Evolutionary conservation across 2,329 filamentous ascomycete species (phyloP), one percentile per base, ranked within the genome.

Genomic region (Didymosphaeria variabile): DNA sequence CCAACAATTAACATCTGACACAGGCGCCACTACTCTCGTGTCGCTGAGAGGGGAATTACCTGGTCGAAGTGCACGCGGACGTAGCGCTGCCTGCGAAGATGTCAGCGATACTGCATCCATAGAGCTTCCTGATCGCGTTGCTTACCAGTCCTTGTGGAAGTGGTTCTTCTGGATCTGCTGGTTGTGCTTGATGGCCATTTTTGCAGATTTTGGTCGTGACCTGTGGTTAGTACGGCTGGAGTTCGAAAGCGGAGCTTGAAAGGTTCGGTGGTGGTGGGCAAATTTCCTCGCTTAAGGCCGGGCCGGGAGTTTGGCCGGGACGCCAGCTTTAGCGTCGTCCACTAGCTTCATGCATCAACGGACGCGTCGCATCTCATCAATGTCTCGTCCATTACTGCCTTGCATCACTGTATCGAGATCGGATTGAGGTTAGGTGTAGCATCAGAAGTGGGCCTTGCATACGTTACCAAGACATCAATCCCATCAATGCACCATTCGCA

Each of bases 41-140:
- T 65, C 63, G 63, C 61, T 78, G 80, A 83, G 78, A 82, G 81
- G 84, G 84, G 81, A 83, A 79, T 86, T 94, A 97, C 94, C 93
- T 98, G 95, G 88, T 99, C 93, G 87, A 99, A 99, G 89, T 99
- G 95, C 85, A 92, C 92, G 86, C 93, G 92, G 82, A 99, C 95
- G 86, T 94, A 92, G 87, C 93, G 92, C 86, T 98, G 94, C 95
- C 38, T 40, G 38, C 9, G 9, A 17, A 40, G 17, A 5, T 40
- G 38, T 40, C n/a, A 40, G 38, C 38, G 17, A 40, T 7, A n/a
- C n/a, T n/a, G 38, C 38, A n/a, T 40, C 38, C 15, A 17, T 6
- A 40, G 38, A 9, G 38, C 38, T n/a, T 40, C 38, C 26, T 29
- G n/a, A 40, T 40, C 38, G 38, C 38, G 17, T 2, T 7, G 38